Conservation (phyloP, 2,329 filamentous ascomycete genomes). For the Didymella keratinophila region DNA sequence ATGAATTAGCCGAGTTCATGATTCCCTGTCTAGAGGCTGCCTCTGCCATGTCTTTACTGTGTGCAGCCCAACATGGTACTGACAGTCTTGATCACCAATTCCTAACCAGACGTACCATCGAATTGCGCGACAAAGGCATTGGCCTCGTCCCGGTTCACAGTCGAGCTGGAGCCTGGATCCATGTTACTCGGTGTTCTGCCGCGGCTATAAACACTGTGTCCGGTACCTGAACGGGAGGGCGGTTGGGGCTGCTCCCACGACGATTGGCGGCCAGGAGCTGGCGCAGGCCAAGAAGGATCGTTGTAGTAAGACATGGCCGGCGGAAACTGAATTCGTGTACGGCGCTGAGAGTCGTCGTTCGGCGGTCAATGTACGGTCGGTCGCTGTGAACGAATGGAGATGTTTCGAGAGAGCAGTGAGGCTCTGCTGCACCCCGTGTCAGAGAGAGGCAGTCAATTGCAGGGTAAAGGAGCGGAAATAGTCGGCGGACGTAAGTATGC, state of each 20-base stretch:
- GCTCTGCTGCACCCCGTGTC: constrained; percentile 29
- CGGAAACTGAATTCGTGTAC: constrained; percentile 15
- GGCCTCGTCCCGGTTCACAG: constrained; percentile 71
- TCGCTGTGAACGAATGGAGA: constrained; percentile 7
- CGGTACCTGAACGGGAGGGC: constrained; percentile 74
- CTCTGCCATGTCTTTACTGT: constrained; percentile 1
- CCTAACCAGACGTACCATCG: constrained; percentile 72
- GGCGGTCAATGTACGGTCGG: not conserved
- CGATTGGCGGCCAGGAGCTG: constrained; percentile 67
- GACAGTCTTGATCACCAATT: not conserved
- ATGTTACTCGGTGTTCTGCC: constrained; percentile 40
- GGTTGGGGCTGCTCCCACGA: constrained; percentile 78
- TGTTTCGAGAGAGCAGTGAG: constrained; percentile 23
- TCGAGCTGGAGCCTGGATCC: constrained; percentile 74
- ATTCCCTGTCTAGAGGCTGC: constrained; percentile 4
- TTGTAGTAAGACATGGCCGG: constrained; percentile 73
- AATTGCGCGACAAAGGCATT: constrained; percentile 85
- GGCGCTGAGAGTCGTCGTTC: constrained; percentile 2
- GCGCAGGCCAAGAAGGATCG: constrained; percentile 67
- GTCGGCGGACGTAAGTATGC: constrained; percentile 28
- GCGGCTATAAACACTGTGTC: constrained; percentile 24
- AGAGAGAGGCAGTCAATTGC: constrained; percentile 30
- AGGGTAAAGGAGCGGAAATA: constrained; percentile 23
- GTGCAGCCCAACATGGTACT: constrained; percentile 9
- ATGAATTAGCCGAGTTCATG: constrained; percentile 24